These are phyloP conservation scores for Ustilago cynodontis DNA, from an alignment of 1,284 basidiomycete species.

Conservation along the genomic window DNA sequence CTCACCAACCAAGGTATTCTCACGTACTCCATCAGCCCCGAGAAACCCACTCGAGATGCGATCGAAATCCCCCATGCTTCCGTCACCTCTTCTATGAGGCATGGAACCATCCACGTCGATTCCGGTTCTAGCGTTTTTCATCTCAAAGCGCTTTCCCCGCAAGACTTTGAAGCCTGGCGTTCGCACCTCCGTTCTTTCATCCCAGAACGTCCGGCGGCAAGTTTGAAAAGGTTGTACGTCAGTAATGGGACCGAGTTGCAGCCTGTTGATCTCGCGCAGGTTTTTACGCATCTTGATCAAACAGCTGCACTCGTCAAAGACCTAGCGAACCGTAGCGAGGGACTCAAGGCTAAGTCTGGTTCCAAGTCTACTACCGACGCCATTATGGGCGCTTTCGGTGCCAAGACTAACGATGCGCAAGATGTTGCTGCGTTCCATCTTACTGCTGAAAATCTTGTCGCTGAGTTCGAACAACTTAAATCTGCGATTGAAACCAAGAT, in stretches of 20 bases:
- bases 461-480: conserved; percentile 60
- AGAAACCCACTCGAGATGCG: conserved; percentile 62
- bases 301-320: conserved; percentile 56
- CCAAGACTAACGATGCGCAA: conserved; percentile 29
- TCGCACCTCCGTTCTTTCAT: conserved; percentile 62
- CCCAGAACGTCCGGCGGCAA: conserved; percentile 46
- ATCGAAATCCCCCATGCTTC: conserved; percentile 68
- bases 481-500: conserved; percentile 55
- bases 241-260: conserved; percentile 56
- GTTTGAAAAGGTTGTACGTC: conserved; percentile 51
- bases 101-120: conserved; percentile 69
- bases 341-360: conserved; percentile 26
- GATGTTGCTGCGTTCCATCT: conserved; percentile 43
- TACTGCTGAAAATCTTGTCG: conserved; percentile 46
- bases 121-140: conserved; percentile 67
- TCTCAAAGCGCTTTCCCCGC: conserved; percentile 63
- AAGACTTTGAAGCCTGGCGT: conserved; percentile 66
- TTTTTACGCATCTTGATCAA: conserved; percentile 54
- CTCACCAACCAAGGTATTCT: conserved; percentile 65
- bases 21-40: conserved; percentile 62
- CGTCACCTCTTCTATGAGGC: conserved; percentile 63
- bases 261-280: conserved; percentile 51
- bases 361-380: conserved; percentile 25
- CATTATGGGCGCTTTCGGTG: conserved; percentile 41
- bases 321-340: conserved; percentile 9